A percentile compares a stretch with the other conserved stretches of the same genome.
Evolutionary conservation across 345 rosid species (phyloP).

Genomic region (Hypericum perforatum): DNA sequence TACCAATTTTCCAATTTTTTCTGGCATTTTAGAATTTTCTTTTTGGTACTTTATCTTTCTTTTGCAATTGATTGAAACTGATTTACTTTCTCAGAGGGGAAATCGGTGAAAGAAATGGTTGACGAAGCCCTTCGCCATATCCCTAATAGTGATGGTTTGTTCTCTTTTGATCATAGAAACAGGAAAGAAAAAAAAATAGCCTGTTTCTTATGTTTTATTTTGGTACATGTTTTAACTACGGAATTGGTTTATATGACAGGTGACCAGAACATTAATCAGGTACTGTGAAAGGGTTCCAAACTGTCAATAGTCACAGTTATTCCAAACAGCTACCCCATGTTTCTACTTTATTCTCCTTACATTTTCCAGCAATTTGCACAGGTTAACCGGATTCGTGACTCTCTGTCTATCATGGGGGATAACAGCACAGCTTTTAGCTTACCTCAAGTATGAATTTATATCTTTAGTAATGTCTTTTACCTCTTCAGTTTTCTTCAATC

Average conservation of each 20-base stretch:
- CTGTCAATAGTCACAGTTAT: too few relatives aligned
- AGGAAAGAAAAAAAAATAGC: background rate
- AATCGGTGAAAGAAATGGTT: conserved; percentile 96
- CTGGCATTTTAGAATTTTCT: background rate
- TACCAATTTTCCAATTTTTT: too few relatives aligned
- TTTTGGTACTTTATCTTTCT: too few relatives aligned
- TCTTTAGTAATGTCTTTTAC: conserved; percentile 5
- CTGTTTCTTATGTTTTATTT: conserved; percentile 10
- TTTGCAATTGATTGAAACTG: too few relatives aligned
- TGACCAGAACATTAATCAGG: conserved; percentile 83
- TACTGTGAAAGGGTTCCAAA: conserved; percentile 10
- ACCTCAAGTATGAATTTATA: conserved; percentile 62
- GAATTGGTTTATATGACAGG: conserved; percentile 50
- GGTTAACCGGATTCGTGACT: conserved; percentile 94
- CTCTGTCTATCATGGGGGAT: conserved; percentile 89
- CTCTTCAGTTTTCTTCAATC: background rate
- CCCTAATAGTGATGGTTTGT: conserved; percentile 71
- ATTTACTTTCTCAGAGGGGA: conserved; percentile 53
- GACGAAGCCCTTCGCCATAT: conserved; percentile 81
- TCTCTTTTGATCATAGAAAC: background rate
- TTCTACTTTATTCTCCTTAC: too few relatives aligned
- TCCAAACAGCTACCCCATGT: too few relatives aligned
- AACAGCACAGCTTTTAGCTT: conserved; percentile 98
- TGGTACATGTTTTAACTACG: conserved; percentile 13
- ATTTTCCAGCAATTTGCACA: conserved; percentile 20